Conservation (phyloP, 768 basidiomycete genomes). For the Paxillus involutus region DNA sequence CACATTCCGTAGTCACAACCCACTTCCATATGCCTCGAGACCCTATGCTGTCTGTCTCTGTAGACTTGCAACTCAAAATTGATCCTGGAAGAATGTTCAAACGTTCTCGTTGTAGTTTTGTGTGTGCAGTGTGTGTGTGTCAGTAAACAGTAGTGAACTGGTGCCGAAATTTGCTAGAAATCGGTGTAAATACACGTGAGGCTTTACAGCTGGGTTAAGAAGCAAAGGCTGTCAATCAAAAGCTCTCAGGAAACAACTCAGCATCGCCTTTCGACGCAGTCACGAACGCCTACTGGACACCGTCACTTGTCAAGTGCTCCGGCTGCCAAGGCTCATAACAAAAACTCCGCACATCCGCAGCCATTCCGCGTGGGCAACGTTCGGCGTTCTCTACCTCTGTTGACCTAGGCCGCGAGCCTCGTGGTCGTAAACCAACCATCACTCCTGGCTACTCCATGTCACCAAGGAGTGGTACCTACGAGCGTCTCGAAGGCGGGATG, state of each 20-base stretch:
- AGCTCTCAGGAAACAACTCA: no score
- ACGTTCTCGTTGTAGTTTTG: background rate
- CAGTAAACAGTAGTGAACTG: no score
- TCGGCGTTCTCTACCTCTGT: constrained; percentile 31
- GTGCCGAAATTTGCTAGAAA: no score
- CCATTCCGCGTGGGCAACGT: constrained; percentile 21
- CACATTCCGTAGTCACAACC: background rate
- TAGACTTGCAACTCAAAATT: constrained; percentile 3
- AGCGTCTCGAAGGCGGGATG: constrained; percentile 61
- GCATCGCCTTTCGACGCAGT: no score
- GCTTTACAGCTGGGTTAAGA: no score
- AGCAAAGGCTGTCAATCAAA: no score
- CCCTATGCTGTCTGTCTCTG: constrained; percentile 2
- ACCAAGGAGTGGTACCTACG: constrained; percentile 49
- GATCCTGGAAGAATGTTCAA: background rate
- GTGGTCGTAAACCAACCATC: constrained; percentile 16
- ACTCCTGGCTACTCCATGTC: constrained; percentile 23
- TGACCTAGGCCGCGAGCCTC: constrained; percentile 23
- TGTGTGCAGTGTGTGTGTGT: background rate
- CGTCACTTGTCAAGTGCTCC: no score
- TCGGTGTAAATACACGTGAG: no score
- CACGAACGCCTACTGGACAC: no score
- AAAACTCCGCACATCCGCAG: background rate
- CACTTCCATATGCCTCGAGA: background rate
- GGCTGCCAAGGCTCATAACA: background rate